Evolutionary conservation across 2,329 filamentous ascomycete species (phyloP).

Genomic region (Furcasterigmium furcatum): DNA sequence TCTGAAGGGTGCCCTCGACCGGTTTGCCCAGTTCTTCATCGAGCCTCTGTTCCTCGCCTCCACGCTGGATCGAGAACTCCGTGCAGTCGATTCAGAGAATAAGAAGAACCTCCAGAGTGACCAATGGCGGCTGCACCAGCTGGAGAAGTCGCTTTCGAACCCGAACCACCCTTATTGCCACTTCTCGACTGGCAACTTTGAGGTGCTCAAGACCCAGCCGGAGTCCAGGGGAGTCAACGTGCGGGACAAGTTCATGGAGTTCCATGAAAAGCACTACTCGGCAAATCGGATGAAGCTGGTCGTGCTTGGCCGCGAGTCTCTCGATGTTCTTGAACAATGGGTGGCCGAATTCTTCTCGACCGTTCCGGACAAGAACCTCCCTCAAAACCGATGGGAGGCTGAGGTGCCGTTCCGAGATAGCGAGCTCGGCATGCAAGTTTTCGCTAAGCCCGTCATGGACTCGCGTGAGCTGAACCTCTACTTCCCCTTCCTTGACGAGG

Average conservation of each 20-base stretch:
- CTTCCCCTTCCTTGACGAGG: slow-evolving; percentile 85
- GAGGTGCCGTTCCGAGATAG: slow-evolving; percentile 46
- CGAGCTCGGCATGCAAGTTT: slow-evolving; percentile 65
- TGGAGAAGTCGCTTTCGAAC: slow-evolving; percentile 86
- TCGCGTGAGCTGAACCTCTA: slow-evolving; percentile 73
- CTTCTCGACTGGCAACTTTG: slow-evolving; percentile 86
- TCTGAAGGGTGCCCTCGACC: slow-evolving; percentile 78
- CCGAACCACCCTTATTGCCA: slow-evolving; percentile 85
- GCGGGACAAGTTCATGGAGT: slow-evolving; percentile 87
- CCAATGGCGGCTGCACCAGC: slow-evolving; percentile 80
- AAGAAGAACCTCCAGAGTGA: slow-evolving; percentile 97
- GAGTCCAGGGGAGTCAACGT: slow-evolving; percentile 79
- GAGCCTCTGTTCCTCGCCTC: slow-evolving; percentile 81
- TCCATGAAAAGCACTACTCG: slow-evolving; percentile 86
- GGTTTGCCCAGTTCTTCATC: slow-evolving; percentile 93
- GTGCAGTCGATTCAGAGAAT: slow-evolving; percentile 91
- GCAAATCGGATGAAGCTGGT: slow-evolving; percentile 93
- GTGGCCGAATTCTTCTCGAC: slow-evolving; percentile 78
- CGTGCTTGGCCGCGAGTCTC: slow-evolving; percentile 74
- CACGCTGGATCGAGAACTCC: slow-evolving; percentile 82
- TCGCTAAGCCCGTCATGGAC: slow-evolving; percentile 91
- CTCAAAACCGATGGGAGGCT: slow-evolving; percentile 52
- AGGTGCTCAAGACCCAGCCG: slow-evolving; percentile 80
- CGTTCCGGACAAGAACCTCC: slow-evolving; percentile 77
- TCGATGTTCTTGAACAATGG: slow-evolving; percentile 83